A percentile compares a stretch with the other conserved stretches of the same genome.
Conservation (phyloP, 768 basidiomycete species). For the Mycena vulgaris region DNA sequence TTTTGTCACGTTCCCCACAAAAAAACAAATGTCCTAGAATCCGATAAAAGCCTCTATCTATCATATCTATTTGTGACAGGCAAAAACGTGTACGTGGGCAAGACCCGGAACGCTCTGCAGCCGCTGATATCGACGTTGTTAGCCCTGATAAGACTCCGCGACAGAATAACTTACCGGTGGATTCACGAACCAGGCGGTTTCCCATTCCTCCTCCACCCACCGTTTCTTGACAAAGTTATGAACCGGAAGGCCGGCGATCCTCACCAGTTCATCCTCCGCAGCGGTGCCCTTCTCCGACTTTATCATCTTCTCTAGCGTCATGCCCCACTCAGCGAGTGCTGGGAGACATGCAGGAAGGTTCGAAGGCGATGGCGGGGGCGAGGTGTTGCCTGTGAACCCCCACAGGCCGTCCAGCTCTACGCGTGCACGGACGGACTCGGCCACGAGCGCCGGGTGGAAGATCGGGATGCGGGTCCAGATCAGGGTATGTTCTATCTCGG, state of each 20-base stretch:
- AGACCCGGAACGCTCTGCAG: conserved; percentile 87
- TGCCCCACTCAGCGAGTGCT: conserved; percentile 78
- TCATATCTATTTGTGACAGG: conserved; percentile 61
- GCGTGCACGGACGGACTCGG: conserved; percentile 65
- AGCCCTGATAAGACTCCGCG: conserved; percentile 5
- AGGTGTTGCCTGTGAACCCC: conserved; percentile 80
- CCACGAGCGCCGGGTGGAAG: conserved; percentile 72
- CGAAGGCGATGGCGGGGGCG: conserved; percentile 73
- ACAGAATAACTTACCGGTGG: conserved; percentile 73
- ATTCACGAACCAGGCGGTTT: conserved; percentile 94
- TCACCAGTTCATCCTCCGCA: conserved; percentile 68
- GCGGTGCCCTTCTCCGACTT: conserved; percentile 64
- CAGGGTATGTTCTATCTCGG: conserved; percentile 80
- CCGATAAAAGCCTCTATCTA: no score
- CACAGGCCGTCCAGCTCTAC: conserved; percentile 84
- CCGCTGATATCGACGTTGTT: conserved; percentile 60
- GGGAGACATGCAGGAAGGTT: conserved; percentile 70
- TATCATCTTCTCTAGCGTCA: conserved; percentile 74
- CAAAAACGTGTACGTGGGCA: conserved; percentile 92
- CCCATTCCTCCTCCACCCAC: conserved; percentile 86
- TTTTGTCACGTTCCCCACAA: no score
- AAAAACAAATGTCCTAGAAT: no score
- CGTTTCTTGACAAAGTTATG: conserved; percentile 72
- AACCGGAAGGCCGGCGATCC: conserved; percentile 70
- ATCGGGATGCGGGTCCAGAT: conserved; percentile 87